Evolutionary conservation across 352 stramenopile species (phyloP), one percentile per base, ranked within the genome.

Genomic region (Pythium rishiriense): DNA sequence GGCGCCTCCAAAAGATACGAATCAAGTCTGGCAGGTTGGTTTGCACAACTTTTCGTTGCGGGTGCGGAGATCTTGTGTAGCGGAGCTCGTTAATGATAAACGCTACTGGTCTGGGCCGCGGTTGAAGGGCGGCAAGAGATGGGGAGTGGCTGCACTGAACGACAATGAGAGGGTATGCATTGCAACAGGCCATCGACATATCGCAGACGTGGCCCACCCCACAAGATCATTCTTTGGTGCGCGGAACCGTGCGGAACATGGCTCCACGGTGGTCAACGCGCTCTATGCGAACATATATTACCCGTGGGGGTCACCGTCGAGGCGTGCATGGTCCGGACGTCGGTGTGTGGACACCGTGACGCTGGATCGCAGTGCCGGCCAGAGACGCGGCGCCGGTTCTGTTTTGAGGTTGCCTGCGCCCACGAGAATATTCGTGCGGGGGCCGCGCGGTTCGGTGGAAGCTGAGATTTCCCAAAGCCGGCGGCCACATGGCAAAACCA

Each of bases 1-100:
- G 52, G 43, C 54, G 64, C 51, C 57, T 71, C 49, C 42, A 63
- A 66, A 71, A 71, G 64, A 71, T 71, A 66, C 64, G 64, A 19
- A 71, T 71, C 15, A 58, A 47, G 45, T 71, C 45, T 63, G 15
- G 31, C 24, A 71, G 64, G 64, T 66, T 21, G 49, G 53, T 65
- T 70, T 65, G 63, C 63, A 65, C 55, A 64, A 65, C 56, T 42
- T 7, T 6, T 6, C 3, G 41, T 8, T 25, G 5, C 15, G 9
- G 24, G 60, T 70, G 63, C 63, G 55, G 31, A 52, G 31, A 62
- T 70, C n/a, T 28, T 6, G 10, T 31, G 62, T 48, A 21, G 54
- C 4, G 28, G 43, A 69, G 47, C 17, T 63, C 26, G 54, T 24
- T 2, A 3, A 0, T 17, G 1, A 64, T 69, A 69, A 64, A 55